Conservation (phyloP, 75 land plant species). For the Pinus albicaulis region DNA sequence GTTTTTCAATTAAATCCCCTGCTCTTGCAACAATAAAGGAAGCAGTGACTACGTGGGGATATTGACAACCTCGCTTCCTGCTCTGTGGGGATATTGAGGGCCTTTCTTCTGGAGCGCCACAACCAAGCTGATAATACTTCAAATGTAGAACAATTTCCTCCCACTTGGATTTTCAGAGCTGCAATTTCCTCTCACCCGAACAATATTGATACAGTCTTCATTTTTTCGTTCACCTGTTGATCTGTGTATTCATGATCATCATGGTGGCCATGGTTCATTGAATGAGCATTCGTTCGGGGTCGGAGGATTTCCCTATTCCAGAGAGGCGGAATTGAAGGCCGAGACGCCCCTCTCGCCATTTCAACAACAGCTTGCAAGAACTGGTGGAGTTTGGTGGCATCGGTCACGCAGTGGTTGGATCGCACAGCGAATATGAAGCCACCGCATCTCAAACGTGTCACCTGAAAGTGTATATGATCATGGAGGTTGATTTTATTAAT, state of each 20-base stretch:
- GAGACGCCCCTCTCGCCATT: neutral
- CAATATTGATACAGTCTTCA: conserved; percentile 1
- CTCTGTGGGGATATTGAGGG: neutral
- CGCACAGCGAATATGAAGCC: conserved; percentile 19
- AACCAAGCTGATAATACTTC: conserved; percentile 24
- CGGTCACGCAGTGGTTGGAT: conserved; percentile 19
- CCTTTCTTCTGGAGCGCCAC: conserved; percentile 23
- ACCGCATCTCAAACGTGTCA: conserved; percentile 10
- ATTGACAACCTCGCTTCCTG: conserved; percentile 7
- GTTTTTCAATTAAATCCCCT: neutral
- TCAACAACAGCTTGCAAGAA: conserved; percentile 20
- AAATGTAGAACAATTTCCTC: conserved; percentile 10
- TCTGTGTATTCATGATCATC: too few relatives aligned
- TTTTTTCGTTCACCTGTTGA: neutral
- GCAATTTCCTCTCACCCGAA: conserved; percentile 7
- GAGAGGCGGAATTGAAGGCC: conserved; percentile 4
- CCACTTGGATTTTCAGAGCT: conserved; percentile 3
- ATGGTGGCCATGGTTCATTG: conserved; percentile 25
- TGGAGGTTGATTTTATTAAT: too few relatives aligned
- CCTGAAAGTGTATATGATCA: neutral
- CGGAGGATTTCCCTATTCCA: conserved; percentile 21
- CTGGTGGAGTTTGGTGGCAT: conserved; percentile 14
- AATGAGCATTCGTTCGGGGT: conserved; percentile 12
- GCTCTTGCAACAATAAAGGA: conserved; percentile 10
- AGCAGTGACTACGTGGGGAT: neutral